phyloP scores from a whole-genome alignment of 139 green algal species.

The Chlamydomonas incerta region DNA sequence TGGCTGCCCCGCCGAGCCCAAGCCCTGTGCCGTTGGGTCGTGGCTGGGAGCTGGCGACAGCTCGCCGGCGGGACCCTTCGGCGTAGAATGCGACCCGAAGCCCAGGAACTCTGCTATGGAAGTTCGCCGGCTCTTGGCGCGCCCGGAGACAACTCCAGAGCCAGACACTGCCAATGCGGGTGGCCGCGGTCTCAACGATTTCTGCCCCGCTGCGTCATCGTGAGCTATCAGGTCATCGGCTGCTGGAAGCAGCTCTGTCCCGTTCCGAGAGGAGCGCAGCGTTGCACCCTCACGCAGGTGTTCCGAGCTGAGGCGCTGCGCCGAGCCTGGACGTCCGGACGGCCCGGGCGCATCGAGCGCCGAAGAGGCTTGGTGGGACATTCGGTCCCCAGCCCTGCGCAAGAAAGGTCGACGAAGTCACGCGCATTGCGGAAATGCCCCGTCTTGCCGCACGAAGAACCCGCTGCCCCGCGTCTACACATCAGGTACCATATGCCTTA shows the following conservation, averaged over 20 bases:
- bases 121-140: not conserved
- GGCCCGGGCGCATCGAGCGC: constrained; percentile 1
- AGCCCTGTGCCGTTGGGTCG: constrained; percentile 7
- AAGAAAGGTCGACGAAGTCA: not conserved
- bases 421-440: too few species aligned
- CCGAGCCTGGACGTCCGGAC: not conserved
- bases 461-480: too few species aligned
- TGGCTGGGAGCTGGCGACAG: not conserved
- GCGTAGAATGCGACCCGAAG: not conserved
- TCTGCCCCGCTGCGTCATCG: not conserved
- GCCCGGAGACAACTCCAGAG: too few species aligned
- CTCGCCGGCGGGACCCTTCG: too few species aligned
- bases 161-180: too few species aligned
- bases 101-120: not conserved
- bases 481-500: too few species aligned
- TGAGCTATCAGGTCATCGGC: constrained; percentile 8
- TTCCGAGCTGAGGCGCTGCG: too few species aligned
- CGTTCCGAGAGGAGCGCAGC: constrained; percentile 7
- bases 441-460: too few species aligned
- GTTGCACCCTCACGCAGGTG: not conserved
- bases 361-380: constrained; percentile 1
- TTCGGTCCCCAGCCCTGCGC: constrained; percentile 18
- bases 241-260: not conserved
- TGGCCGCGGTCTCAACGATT: too few species aligned
- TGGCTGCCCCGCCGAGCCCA: not conserved